Evolutionary conservation across 805 yeast genomes (phyloP), one percentile per base, ranked within the genome.

Genomic region (Myxozyma mucilagina): DNA sequence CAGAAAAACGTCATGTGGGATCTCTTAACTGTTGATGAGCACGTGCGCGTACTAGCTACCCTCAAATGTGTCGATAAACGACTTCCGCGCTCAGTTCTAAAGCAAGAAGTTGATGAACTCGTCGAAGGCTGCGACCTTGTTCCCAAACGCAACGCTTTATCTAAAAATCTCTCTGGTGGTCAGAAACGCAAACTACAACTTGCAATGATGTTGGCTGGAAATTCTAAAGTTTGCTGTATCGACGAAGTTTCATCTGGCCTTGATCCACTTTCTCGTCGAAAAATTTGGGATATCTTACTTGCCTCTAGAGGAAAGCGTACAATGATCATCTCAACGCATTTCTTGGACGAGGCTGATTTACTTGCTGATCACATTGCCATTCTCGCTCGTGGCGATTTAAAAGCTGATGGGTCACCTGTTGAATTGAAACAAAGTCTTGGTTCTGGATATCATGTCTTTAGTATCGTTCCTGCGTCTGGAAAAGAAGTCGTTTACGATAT

Each of bases 191-290:
- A 74, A 53, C 57, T 74, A 43, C 76, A 74, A 47, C 66, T 74
- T 36, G 76, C 76, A 3, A 66, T 73, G 45, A 72, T 71, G 72
- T 68, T 74, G 64, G 70, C 67, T n/a, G 76, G 76, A n/a, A 74
- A 71, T 6, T 68, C 73, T 32, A 65, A 68, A 47, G 68, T 74
- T 1, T 74, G 76, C 60, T 72, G 75, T 49, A 68, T 74, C 36
- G 76, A 74, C 55, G 76, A 73, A 53, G 76, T 73, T 11, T 72
- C 76, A n/a, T 74, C 76, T 14, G 76, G 76, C 0, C 59, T 74
- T 34, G 76, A 74, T 69, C 76, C 76, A n/a, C 47, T 74, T 9
- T 70, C 74, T 38, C 68, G 76, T 29, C 68, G 75, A 13, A 71
- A 69, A 49, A 74, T 74, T 35, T 74, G 76, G 76, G 75, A 74